These are phyloP conservation scores for Puya raimondii DNA, from an alignment of 176 grass and related monocot genomes.

Conservation along the genomic window DNA sequence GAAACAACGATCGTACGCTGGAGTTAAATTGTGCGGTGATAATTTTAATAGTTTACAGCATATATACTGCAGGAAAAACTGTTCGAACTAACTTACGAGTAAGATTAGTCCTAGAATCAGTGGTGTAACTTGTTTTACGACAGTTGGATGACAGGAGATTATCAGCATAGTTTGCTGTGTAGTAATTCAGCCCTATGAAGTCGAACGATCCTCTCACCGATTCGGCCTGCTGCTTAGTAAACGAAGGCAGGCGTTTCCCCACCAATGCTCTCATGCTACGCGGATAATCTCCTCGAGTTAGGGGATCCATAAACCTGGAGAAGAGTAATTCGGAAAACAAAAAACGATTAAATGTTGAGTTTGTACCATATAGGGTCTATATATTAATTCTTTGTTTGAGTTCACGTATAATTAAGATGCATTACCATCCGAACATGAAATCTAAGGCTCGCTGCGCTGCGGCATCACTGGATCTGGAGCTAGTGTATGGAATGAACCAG, in stretches of 20 bases:
- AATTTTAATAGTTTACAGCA: not conserved
- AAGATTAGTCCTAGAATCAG: slow-evolving; percentile 35
- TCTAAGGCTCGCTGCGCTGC: slow-evolving; percentile 35
- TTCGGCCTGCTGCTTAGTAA: slow-evolving; percentile 28
- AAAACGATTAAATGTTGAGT: not conserved
- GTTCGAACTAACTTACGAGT: slow-evolving; percentile 7
- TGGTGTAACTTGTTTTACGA: slow-evolving; percentile 8
- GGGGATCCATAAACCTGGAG: slow-evolving; percentile 46
- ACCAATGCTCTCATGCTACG: slow-evolving; percentile 37
- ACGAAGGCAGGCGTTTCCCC: slow-evolving; percentile 49
- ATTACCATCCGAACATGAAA: slow-evolving; percentile 70
- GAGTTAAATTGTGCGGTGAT: not conserved
- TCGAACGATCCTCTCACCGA: slow-evolving; percentile 41
- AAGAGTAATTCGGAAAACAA: not conserved
- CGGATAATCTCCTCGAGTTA: slow-evolving; percentile 62
- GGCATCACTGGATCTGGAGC: slow-evolving; percentile 26
- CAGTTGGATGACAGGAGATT: slow-evolving; percentile 10
- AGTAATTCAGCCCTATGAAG: slow-evolving; percentile 49
- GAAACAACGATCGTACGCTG: not conserved
- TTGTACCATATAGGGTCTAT: not conserved
- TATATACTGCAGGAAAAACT: not conserved
- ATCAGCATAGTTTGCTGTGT: slow-evolving; percentile 22
- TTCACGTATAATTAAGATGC: not conserved
- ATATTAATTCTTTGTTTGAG: not conserved
- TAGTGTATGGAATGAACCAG: slow-evolving; percentile 43